These are phyloP conservation scores for Murraya paniculata DNA, from an alignment of 345 rosid species.

Conservation along the genomic window DNA sequence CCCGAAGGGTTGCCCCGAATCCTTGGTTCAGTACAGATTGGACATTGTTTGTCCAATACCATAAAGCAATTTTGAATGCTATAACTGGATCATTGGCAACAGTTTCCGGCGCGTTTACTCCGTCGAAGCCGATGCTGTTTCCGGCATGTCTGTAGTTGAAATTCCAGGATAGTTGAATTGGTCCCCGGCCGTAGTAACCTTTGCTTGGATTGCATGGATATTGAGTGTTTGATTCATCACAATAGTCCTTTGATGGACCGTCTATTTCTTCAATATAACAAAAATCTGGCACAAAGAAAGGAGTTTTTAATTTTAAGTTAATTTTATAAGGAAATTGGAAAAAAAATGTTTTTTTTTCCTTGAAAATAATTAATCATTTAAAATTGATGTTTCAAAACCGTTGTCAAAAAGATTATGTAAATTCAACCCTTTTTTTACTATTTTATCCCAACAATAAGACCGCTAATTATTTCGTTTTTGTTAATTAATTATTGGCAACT, in stretches of 20 bases:
- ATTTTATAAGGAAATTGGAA: background rate
- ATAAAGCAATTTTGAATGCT: constrained; percentile 40
- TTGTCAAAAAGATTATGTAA: no score
- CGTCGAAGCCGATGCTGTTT: constrained; percentile 27
- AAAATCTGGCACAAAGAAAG: constrained; percentile 40
- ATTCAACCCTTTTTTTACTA: no score
- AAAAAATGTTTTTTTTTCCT: no score
- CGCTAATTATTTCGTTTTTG: no score
- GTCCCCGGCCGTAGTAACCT: constrained; percentile 45
- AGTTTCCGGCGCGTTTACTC: constrained; percentile 33
- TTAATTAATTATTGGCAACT: no score
- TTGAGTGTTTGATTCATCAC: constrained; percentile 31
- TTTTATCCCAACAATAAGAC: no score
- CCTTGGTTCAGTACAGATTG: constrained; percentile 36
- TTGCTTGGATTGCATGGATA: constrained; percentile 55
- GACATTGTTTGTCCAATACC: constrained; percentile 45
- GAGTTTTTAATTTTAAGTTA: background rate
- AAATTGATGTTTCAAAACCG: no score
- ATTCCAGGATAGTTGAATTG: constrained; percentile 52
- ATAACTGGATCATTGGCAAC: constrained; percentile 37
- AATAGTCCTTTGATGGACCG: constrained; percentile 42
- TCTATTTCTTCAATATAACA: constrained; percentile 58
- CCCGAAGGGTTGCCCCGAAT: constrained; percentile 46
- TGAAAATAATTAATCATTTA: no score
- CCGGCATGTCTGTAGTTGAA: constrained; percentile 43